A percentile compares a stretch with the other conserved stretches of the same genome.
phyloP scores from a whole-genome alignment of 192 early-diverging fungal species.

The Coemansia interrupta region DNA sequence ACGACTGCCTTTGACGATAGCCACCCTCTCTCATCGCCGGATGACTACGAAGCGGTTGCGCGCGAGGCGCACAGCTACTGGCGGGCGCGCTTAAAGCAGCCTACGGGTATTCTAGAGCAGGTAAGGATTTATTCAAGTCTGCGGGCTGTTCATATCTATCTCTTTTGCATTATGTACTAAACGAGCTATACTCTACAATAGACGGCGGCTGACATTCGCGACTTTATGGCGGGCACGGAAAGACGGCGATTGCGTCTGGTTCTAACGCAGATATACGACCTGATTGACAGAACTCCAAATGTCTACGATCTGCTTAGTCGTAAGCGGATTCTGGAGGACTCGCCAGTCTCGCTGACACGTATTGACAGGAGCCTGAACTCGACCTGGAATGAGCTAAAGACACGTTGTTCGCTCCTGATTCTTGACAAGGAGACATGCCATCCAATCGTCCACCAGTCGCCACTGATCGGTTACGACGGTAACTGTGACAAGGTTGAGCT shows the following conservation, averaged over 20 bases:
- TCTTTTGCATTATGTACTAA: constrained; percentile 15
- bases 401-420: constrained; percentile 33
- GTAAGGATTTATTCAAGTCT: constrained; percentile 14
- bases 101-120: constrained; percentile 23
- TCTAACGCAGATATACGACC: constrained; percentile 32
- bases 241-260: constrained; percentile 43
- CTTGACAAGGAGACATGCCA: constrained; percentile 28
- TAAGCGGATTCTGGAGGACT: constrained; percentile 24
- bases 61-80: constrained; percentile 35
- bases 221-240: constrained; percentile 27
- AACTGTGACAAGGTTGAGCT: not conserved
- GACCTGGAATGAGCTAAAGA: constrained; percentile 38
- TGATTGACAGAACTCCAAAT: constrained; percentile 31
- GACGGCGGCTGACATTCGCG: constrained; percentile 23
- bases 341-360: constrained; percentile 18
- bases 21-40: constrained; percentile 13
- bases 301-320: constrained; percentile 32
- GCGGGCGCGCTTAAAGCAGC: constrained; percentile 36
- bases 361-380: constrained; percentile 36
- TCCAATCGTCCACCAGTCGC: constrained; percentile 3
- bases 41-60: constrained; percentile 24
- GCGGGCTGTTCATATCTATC: not conserved
- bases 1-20: constrained; percentile 15
- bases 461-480: constrained; percentile 8
- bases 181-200: not conserved